Base-by-base conservation (phyloP, 106 monocot genomes). In the Dendrobium chrysotoxum region DNA sequence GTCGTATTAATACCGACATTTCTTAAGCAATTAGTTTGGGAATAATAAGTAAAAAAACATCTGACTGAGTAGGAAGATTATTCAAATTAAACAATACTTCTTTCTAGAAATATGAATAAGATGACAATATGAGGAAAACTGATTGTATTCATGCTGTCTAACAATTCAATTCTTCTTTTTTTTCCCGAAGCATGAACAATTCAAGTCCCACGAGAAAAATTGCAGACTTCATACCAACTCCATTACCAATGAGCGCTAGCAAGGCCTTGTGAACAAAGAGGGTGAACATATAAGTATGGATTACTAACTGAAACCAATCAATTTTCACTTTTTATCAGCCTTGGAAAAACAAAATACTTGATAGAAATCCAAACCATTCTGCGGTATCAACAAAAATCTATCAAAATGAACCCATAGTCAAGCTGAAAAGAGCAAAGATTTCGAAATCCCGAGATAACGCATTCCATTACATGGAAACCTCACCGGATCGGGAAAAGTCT, bases 401-500 rank as follows among this genome's bases (percentile, higher is more conserved):
- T 70, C 70, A 35, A 23, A 21, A 70, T 35, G 70, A 70, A 35
- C 15, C 26, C 70, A 70, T 11, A 4, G 9, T 35, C 70, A 35
- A 35, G 35, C 70, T 12, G 70, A 35, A 70, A 70, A 31, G 35
- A 61, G n/a, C 7, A 7, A 35, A 70, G 1, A 13, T 35, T 30
- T 31, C 15, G 31, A 26, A 67, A 57, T 57, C n/a, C 44, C 57
- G n/a, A 57, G 57, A 13, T 72, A 31, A 17, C 31, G 72, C 72
- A 72, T 39, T 72, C 31, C n/a, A 12, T 20, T 40, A 40, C 74
- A n/a, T 16, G 38, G 55, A 83, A 78, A 35, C 23, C 80, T 78
- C 82, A 98, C 98, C 46, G 98, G 98, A 81, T 98, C 85, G 1
- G 86, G 88, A 81, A 58, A 72, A 21, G 78, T 72, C 67, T 89